Base-by-base conservation (phyloP, 768 basidiomycete genomes). In the Leccinum barrowsii region DNA sequence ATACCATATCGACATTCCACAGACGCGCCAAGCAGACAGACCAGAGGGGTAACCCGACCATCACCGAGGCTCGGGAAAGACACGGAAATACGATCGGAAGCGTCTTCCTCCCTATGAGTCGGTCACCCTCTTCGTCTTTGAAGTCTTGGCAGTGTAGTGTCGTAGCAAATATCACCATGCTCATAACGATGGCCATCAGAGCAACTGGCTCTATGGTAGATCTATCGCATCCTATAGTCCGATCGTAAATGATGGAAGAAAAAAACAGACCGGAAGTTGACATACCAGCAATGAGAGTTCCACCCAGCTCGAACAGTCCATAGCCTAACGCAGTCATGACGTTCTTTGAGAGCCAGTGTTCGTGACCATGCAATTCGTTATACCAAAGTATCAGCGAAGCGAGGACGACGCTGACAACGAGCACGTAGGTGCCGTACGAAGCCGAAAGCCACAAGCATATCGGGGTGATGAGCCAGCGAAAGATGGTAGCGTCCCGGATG, bases 111-210 rank as follows among this genome's bases (percentile, higher is more conserved):
- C 77, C 77, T 11, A 71, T 67, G 12, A 68, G 57, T 1, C 64
- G 60, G 52, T 81, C 81, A 8, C 80, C 80, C 17, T 75, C 73
- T 35, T 74, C 65, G 50, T 82, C 81, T 50, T 76, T 71, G 56
- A 74, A 76, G 50, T 75, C 74, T 50, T 74, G 69, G 34, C 67
- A 67, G 28, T 70, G 65, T 11, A 76, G 67, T 1, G 77, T 78
- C 10, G 75, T 77, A 2, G 70, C 54, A 34, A 75, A 74, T n/a
- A 78, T 61, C 17, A 64, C 59, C 40, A 69, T 63, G 34, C 71
- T 78, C 52, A 69, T 57, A 5, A 60, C 55, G 24, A 76, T 63
- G 8, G 76, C 74, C 0, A 74, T 50, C 35, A 74, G 8, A 5
- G 63, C 64, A 21, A 62, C 56, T 40, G 65, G 64, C 30, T 74